These are phyloP conservation scores for Rhizopus arrhizus DNA, from an alignment of 371 early-diverging fungal species.

Conservation along the genomic window DNA sequence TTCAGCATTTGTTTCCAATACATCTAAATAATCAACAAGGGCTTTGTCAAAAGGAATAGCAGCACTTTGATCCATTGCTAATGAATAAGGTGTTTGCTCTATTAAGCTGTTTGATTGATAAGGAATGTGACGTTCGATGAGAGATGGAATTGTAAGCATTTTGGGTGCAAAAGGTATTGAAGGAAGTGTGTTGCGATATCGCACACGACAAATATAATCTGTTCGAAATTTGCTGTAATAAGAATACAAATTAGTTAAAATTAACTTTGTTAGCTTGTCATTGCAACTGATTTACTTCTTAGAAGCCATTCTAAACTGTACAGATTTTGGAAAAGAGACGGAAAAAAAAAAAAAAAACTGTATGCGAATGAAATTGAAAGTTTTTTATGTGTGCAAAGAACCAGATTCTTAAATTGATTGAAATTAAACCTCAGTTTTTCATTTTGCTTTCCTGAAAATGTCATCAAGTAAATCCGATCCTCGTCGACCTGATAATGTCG, in stretches of 20 bases:
- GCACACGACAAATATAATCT: constrained; percentile 78
- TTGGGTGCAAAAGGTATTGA: constrained; percentile 83
- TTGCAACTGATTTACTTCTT: constrained; percentile 13
- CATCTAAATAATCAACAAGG: constrained; percentile 59
- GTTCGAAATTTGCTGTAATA: constrained; percentile 60
- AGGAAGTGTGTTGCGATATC: constrained; percentile 80
- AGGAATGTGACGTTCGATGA: constrained; percentile 60
- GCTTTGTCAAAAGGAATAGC: constrained; percentile 72
- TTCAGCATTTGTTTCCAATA: constrained; percentile 44
- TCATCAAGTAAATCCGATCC: constrained; percentile 50
- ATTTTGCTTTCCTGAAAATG: constrained; percentile 21
- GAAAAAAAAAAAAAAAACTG: background rate
- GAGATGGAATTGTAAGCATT: constrained; percentile 65
- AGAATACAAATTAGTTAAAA: no score
- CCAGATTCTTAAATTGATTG: background rate
- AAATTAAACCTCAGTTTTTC: background rate
- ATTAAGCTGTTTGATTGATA: constrained; percentile 68
- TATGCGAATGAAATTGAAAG: no score
- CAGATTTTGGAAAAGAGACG: background rate
- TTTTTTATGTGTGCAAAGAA: no score
- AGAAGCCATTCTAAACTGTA: constrained; percentile 13
- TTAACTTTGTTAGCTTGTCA: no score
- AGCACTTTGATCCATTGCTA: constrained; percentile 65
- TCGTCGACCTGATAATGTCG: constrained; percentile 43
- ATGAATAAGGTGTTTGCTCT: constrained; percentile 63